Conservation (phyloP, 2,329 filamentous ascomycete genomes). For the Exophiala bonariae region DNA sequence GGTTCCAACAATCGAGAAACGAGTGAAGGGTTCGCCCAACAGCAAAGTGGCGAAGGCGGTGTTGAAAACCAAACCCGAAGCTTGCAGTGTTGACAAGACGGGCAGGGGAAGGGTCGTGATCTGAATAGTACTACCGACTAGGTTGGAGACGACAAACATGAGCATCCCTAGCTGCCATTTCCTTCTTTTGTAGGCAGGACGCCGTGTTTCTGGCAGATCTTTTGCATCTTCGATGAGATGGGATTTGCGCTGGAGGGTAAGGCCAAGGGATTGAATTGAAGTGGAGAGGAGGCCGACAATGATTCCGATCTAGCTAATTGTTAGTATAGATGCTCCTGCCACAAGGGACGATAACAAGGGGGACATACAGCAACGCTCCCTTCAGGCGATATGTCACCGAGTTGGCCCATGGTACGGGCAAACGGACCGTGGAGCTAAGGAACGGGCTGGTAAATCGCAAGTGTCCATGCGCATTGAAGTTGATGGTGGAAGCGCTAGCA, state of each 20-base stretch:
- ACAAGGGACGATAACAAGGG: neutral
- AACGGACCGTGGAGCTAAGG: neutral
- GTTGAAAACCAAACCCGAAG: conserved; percentile 96
- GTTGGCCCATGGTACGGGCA: conserved; percentile 60
- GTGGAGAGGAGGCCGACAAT: conserved; percentile 91
- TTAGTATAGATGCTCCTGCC: conserved; percentile 18
- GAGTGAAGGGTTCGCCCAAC: conserved; percentile 89
- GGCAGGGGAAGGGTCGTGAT: conserved; percentile 94
- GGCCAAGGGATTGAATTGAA: conserved; percentile 88
- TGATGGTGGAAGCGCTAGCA: conserved; percentile 6
- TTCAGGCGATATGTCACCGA: conserved; percentile 74
- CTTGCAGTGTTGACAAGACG: conserved; percentile 91
- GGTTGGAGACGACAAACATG: conserved; percentile 93
- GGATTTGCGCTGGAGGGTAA: conserved; percentile 96
- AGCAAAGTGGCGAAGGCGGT: conserved; percentile 94
- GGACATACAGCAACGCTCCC: conserved; percentile 72
- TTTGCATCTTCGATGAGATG: conserved; percentile 98
- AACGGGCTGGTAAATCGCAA: neutral
- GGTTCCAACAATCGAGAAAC: conserved; percentile 88
- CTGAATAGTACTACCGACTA: conserved; percentile 93
- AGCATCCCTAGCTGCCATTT: conserved; percentile 96
- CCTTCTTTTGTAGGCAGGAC: conserved; percentile 84
- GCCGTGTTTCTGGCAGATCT: conserved; percentile 69
- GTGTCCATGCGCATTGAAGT: conserved; percentile 13
- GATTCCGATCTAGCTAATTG: conserved; percentile 72